phyloP scores from a whole-genome alignment of 805 yeast genomes.

The Ogataea paraovalis region DNA sequence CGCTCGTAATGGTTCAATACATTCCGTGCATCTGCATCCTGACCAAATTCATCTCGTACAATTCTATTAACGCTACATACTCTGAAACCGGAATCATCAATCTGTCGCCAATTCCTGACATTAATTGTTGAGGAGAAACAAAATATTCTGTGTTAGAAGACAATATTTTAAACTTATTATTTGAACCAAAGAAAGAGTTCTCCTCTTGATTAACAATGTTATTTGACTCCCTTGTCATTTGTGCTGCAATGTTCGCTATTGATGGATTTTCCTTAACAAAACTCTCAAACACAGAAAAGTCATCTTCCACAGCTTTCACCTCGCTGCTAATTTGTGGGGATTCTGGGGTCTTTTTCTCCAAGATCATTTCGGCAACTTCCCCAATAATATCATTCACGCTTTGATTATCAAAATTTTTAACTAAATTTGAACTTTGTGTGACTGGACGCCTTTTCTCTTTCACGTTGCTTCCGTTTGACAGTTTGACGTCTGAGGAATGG shows the following conservation, averaged over 20 bases:
- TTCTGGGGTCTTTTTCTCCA: neutral
- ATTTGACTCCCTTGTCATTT: slow-evolving; percentile 10
- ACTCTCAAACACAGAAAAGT: slow-evolving; percentile 6
- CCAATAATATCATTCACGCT: too few species aligned
- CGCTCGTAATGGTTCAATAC: neutral
- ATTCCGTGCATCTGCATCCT: neutral
- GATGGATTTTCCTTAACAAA: slow-evolving; percentile 12
- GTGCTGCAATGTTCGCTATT: slow-evolving; percentile 11
- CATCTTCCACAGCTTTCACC: neutral
- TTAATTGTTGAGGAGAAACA: slow-evolving; percentile 15
- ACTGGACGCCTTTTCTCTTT: neutral
- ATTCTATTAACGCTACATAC: slow-evolving; percentile 12
- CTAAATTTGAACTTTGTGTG: neutral
- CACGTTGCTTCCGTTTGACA: neutral
- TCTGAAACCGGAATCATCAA: slow-evolving; percentile 14
- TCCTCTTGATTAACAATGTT: slow-evolving; percentile 10
- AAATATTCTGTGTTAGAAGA: slow-evolving; percentile 10
- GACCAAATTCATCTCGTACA: slow-evolving; percentile 12
- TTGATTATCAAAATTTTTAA: too few species aligned
- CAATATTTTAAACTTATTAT: slow-evolving; percentile 1
- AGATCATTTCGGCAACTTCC: too few species aligned
- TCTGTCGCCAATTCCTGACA: slow-evolving; percentile 11
- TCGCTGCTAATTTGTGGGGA: too few species aligned
- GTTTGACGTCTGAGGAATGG: neutral
- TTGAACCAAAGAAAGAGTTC: slow-evolving; percentile 11